phyloP scores from a whole-genome alignment of 768 basidiomycete genomes.

The Tulasnella sp. region DNA sequence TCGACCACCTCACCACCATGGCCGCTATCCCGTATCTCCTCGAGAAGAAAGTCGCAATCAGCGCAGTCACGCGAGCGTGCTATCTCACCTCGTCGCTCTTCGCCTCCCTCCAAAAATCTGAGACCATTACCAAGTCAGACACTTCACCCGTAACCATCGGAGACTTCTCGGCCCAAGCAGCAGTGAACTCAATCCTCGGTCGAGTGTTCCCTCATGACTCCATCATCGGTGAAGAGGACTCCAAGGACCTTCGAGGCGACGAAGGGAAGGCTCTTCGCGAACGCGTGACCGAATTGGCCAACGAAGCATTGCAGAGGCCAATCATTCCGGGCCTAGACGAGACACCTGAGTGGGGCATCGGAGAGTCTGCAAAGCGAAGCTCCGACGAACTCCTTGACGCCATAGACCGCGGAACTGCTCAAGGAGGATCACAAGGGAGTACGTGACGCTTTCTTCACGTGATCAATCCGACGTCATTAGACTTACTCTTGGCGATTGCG shows the following conservation, averaged over 20 bases:
- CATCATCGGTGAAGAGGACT: constrained; percentile 96
- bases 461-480: background rate
- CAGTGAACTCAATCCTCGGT: constrained; percentile 79
- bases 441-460: constrained; percentile 43
- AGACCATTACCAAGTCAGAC: constrained; percentile 88
- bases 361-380: constrained; percentile 56
- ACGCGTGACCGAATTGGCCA: constrained; percentile 80
- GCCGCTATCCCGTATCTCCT: constrained; percentile 49
- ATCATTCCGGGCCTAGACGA: constrained; percentile 54
- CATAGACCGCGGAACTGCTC: constrained; percentile 80
- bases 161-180: constrained; percentile 91
- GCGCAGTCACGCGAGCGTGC: constrained; percentile 87
- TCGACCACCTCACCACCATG: background rate
- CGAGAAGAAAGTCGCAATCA: constrained; percentile 81
- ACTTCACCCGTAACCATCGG: constrained; percentile 94
- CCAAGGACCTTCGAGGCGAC: constrained; percentile 64
- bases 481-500: constrained; percentile 1
- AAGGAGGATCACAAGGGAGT: constrained; percentile 76
- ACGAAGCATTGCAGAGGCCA: constrained; percentile 67
- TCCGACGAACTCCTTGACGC: constrained; percentile 71
- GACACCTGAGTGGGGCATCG: constrained; percentile 70
- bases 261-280: constrained; percentile 53
- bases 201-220: constrained; percentile 80
- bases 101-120: constrained; percentile 78
- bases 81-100: constrained; percentile 83